phyloP scores from a whole-genome alignment of 768 basidiomycete genomes.

The Austroboletus eburneus region DNA sequence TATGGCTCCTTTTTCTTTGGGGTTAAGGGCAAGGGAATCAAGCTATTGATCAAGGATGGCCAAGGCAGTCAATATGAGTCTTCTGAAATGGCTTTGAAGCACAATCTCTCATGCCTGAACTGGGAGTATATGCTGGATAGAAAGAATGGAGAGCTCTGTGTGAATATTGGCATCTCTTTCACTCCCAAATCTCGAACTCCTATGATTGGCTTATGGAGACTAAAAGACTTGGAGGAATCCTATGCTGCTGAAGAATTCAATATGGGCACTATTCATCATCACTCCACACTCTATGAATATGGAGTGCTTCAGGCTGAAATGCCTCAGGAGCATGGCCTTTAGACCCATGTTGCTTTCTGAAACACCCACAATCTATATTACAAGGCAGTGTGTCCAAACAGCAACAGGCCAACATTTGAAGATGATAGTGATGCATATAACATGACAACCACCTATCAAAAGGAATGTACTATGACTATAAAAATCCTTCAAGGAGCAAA shows the following conservation, averaged over 20 bases:
- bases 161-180: conserved; percentile 1
- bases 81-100: not conserved
- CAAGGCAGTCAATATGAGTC: not conserved
- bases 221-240: conserved; percentile 5
- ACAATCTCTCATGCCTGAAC: conserved; percentile 1
- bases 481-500: not conserved
- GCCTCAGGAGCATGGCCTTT: not conserved
- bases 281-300: conserved; percentile 6
- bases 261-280: conserved; percentile 3
- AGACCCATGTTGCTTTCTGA: conserved; percentile 10
- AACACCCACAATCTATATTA: conserved; percentile 18
- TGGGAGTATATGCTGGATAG: conserved; percentile 7
- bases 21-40: conserved; percentile 10
- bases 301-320: conserved; percentile 17
- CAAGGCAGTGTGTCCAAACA: conserved; percentile 4
- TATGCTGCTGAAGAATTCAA: conserved; percentile 8
- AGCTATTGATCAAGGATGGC: conserved; percentile 11
- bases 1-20: conserved; percentile 17
- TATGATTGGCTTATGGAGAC: conserved; percentile 6
- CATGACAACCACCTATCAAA: not conserved
- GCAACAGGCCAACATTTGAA: conserved; percentile 4
- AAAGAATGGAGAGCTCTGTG: not conserved
- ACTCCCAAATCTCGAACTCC: not conserved
- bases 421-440: conserved; percentile 13
- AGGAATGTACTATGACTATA: not conserved